phyloP scores from a whole-genome alignment of 1,284 basidiomycete species.

The Rhizopogon hawkerae region DNA sequence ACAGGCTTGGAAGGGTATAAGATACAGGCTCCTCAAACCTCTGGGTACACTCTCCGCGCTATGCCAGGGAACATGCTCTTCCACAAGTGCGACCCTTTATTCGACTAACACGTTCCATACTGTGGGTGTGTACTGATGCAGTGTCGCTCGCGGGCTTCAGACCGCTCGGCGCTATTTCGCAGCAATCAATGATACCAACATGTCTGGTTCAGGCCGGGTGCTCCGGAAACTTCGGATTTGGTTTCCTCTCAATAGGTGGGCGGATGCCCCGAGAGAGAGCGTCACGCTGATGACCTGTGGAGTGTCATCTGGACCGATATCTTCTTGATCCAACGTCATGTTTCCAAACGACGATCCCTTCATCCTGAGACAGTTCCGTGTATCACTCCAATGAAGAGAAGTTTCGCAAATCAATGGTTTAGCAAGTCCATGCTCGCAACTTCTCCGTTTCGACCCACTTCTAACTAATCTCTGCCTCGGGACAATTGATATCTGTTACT shows the following conservation, averaged over 20 bases:
- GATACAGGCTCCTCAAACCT: slow-evolving; percentile 40
- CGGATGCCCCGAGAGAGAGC: too few species aligned
- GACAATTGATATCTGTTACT: slow-evolving; percentile 6
- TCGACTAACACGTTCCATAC: slow-evolving; percentile 31
- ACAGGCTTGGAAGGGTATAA: slow-evolving; percentile 12
- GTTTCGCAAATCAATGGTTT: slow-evolving; percentile 12
- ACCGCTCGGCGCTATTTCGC: too few species aligned
- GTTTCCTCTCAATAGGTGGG: too few species aligned
- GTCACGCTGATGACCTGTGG: slow-evolving; percentile 2
- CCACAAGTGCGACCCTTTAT: slow-evolving; percentile 29
- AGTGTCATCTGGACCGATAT: slow-evolving; percentile 28
- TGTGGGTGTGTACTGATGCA: slow-evolving; percentile 28
- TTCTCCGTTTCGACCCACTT: slow-evolving; percentile 1
- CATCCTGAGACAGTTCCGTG: neutral
- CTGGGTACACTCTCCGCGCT: slow-evolving; percentile 44
- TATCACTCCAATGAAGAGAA: neutral
- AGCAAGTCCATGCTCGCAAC: slow-evolving; percentile 5
- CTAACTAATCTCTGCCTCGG: slow-evolving; percentile 3
- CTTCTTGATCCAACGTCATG: slow-evolving; percentile 15
- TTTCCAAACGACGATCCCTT: neutral
- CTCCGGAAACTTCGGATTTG: too few species aligned
- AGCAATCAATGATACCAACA: too few species aligned
- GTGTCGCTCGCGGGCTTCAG: too few species aligned
- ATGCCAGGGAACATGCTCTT: slow-evolving; percentile 29
- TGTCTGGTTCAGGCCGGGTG: too few species aligned